Percentiles rank a stretch among this genome's conserved stretches.
Conservation (phyloP, 2,329 filamentous ascomycete genomes). For the Cercospora sojina region DNA sequence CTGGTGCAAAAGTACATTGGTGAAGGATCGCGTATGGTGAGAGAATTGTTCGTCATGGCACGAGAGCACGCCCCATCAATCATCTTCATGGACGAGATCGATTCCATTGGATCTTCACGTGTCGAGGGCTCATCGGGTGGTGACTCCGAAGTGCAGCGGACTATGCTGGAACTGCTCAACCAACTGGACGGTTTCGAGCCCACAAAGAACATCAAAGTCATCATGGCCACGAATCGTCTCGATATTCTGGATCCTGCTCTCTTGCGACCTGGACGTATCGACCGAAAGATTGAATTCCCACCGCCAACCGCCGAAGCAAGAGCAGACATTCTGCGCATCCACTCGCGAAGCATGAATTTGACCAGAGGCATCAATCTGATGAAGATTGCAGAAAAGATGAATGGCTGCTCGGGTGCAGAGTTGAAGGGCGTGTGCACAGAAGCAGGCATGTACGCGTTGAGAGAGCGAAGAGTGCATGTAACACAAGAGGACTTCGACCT, state of each 20-base stretch:
- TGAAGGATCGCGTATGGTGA: conserved; percentile 96
- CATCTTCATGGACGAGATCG: conserved; percentile 99
- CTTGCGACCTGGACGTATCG: conserved; percentile 92
- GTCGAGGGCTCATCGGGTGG: conserved; percentile 94
- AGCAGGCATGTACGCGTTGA: conserved; percentile 95
- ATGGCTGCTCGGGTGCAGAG: conserved; percentile 95
- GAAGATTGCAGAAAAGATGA: conserved; percentile 99
- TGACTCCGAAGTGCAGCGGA: conserved; percentile 96
- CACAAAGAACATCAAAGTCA: conserved; percentile 95
- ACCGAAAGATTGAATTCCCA: conserved; percentile 98
- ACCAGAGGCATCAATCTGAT: conserved; percentile 95
- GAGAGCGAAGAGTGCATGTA: conserved; percentile 93
- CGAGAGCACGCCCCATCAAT: conserved; percentile 96
- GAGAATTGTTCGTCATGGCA: conserved; percentile 98
- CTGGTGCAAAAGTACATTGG: conserved; percentile 99
- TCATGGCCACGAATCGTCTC: conserved; percentile 98
- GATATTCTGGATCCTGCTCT: conserved; percentile 96
- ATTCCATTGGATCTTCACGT: conserved; percentile 95
- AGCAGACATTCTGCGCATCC: conserved; percentile 95
- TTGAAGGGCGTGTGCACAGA: conserved; percentile 99
- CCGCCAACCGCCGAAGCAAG: conserved; percentile 93
- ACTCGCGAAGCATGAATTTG: conserved; percentile 97
- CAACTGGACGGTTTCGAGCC: conserved; percentile 98
- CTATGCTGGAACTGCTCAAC: conserved; percentile 97
- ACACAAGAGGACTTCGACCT: conserved; percentile 99